A percentile compares a stretch with the other conserved stretches of the same genome.
Evolutionary conservation across 2,329 filamentous ascomycete species (phyloP).

Genomic region (Endothia cerciana): DNA sequence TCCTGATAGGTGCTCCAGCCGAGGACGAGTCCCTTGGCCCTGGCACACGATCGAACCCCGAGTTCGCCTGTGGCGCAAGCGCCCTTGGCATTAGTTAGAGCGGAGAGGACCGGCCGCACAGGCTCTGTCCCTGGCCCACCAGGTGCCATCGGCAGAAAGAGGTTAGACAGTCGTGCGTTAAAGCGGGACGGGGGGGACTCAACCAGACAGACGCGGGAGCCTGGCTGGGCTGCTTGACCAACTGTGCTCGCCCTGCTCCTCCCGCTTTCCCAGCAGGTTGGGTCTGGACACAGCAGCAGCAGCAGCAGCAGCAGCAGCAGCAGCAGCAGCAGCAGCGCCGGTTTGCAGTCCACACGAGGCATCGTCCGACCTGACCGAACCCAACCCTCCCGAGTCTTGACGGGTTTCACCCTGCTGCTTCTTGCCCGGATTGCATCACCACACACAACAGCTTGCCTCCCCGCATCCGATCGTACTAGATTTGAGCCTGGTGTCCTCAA

Average conservation of each 20-base stretch:
- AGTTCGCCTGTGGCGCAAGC: slow-evolving; percentile 16
- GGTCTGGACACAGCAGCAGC: neutral
- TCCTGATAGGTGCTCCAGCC: slow-evolving; percentile 4
- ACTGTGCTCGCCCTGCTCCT: neutral
- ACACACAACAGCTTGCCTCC: neutral
- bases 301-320: too few relatives aligned
- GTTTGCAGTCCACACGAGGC: slow-evolving; percentile 1
- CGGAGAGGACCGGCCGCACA: slow-evolving; percentile 11
- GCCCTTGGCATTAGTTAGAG: slow-evolving; percentile 15
- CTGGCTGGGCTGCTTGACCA: neutral
- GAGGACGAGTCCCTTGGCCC: slow-evolving; percentile 9
- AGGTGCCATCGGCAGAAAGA: neutral
- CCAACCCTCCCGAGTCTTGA: neutral
- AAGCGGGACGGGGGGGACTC: neutral
- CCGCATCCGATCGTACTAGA: neutral
- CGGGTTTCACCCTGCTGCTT: slow-evolving; percentile 7
- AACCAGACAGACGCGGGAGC: slow-evolving; percentile 1
- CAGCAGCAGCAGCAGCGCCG: neutral
- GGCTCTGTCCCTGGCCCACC: slow-evolving; percentile 1
- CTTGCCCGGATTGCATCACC: neutral
- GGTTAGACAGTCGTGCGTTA: slow-evolving; percentile 6
- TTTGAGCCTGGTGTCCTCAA: slow-evolving; percentile 10
- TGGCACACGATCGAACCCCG: neutral
- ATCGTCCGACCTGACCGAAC: slow-evolving; percentile 10
- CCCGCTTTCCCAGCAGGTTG: slow-evolving; percentile 2